Conservation (phyloP, 139 green algal species). For the Chlamydomonas applanata region DNA sequence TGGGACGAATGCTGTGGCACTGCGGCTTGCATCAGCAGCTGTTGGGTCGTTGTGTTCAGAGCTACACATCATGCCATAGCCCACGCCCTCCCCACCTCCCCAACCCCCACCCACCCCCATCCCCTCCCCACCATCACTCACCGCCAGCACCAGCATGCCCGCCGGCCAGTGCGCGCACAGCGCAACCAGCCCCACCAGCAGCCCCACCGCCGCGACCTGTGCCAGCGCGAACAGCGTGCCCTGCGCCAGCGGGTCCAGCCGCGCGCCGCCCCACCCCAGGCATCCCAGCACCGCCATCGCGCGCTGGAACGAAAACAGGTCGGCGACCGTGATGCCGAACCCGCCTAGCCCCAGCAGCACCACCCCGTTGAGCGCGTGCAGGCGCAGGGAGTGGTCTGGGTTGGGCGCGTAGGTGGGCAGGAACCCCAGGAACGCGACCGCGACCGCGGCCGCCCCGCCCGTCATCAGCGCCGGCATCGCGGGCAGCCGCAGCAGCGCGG, state of each 20-base stretch:
- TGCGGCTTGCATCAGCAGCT: no score
- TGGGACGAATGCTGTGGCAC: no score
- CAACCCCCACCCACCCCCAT: no score
- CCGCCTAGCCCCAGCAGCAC: constrained; percentile 7
- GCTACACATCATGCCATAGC: no score
- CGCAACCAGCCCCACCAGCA: neutral
- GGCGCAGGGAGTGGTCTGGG: no score
- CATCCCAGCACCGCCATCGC: neutral
- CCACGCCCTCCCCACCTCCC: no score
- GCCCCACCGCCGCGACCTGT: neutral
- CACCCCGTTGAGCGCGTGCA: constrained; percentile 5
- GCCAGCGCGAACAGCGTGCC: neutral
- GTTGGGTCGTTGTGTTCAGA: no score
- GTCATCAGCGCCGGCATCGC: no score
- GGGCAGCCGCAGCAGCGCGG: no score
- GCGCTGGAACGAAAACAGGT: neutral
- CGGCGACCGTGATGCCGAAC: constrained; percentile 7
- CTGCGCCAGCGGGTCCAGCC: neutral
- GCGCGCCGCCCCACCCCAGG: neutral
- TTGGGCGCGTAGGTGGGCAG: no score
- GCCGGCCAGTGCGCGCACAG: neutral
- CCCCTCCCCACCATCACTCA: constrained; percentile 1
- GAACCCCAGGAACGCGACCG: no score
- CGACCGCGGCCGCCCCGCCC: no score
- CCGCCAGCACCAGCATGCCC: constrained; percentile 1